A percentile compares a stretch with the other conserved stretches of the same genome.
phyloP scores from a whole-genome alignment of 352 stramenopile genomes.

The Phytophthora macrochlamydospora region DNA sequence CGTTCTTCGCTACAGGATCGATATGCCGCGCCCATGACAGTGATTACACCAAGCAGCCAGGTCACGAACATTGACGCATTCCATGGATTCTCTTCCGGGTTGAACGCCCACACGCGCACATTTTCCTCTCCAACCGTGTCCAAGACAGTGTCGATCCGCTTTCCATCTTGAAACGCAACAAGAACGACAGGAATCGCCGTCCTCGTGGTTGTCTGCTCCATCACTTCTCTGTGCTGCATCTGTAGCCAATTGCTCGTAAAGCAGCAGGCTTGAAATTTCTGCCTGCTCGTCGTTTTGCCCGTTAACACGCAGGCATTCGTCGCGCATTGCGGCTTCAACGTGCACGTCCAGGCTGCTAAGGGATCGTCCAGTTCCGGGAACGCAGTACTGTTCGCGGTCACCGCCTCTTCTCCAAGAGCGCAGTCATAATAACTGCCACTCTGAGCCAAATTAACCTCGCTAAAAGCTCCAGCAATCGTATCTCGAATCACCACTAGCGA shows the following conservation, averaged over 20 bases:
- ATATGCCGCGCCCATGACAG: slow-evolving; percentile 54
- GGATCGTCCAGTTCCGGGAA: slow-evolving; percentile 37
- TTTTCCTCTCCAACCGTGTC: slow-evolving; percentile 15
- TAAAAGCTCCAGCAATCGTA: slow-evolving; percentile 47
- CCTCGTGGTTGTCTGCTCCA: not conserved
- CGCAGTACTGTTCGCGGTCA: slow-evolving; percentile 43
- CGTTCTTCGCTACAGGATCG: slow-evolving; percentile 58
- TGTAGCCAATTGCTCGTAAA: slow-evolving; percentile 51
- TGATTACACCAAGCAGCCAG: slow-evolving; percentile 59
- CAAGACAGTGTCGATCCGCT: slow-evolving; percentile 32
- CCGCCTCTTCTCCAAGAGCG: slow-evolving; percentile 36
- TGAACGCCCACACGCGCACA: slow-evolving; percentile 38
- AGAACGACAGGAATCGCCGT: slow-evolving; percentile 46
- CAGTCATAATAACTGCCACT: slow-evolving; percentile 52
- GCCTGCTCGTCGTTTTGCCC: slow-evolving; percentile 7
- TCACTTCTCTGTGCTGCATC: slow-evolving; percentile 26
- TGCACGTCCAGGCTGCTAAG: slow-evolving; percentile 29
- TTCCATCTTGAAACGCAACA: slow-evolving; percentile 42
- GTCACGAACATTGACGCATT: slow-evolving; percentile 70
- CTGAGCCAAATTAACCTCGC: slow-evolving; percentile 16
- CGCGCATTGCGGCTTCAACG: slow-evolving; percentile 30
- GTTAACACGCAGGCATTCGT: slow-evolving; percentile 47
- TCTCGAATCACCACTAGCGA: slow-evolving; percentile 58
- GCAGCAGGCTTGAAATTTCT: slow-evolving; percentile 53
- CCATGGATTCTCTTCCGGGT: slow-evolving; percentile 57